phyloP scores from a whole-genome alignment of 1,284 basidiomycete genomes.

The Phylloporus sp. region DNA sequence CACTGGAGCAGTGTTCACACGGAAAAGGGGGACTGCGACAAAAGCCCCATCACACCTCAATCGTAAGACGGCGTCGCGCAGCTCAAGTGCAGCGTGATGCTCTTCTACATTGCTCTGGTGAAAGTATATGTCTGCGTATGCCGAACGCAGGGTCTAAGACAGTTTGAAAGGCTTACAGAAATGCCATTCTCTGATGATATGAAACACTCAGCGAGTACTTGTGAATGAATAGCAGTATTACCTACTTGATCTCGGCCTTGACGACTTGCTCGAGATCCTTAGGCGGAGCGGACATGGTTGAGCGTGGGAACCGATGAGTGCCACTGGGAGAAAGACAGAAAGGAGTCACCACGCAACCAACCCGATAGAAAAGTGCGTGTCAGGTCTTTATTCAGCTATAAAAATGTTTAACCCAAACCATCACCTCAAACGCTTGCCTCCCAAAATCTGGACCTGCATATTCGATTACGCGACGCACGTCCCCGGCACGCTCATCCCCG shows the following conservation, averaged over 20 bases:
- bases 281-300: conserved; percentile 39
- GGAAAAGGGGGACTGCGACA: conserved; percentile 75
- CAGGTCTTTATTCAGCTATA: too few species aligned
- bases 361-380: too few species aligned
- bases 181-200: conserved; percentile 70
- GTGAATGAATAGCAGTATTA: conserved; percentile 14
- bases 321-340: too few species aligned
- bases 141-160: neutral
- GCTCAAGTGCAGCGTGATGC: conserved; percentile 68
- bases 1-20: conserved; percentile 71
- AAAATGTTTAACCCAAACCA: too few species aligned
- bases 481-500: conserved; percentile 35
- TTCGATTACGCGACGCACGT: conserved; percentile 43
- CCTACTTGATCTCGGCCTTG: conserved; percentile 71
- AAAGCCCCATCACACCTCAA: conserved; percentile 77
- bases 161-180: conserved; percentile 59
- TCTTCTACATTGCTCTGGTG: conserved; percentile 70
- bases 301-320: too few species aligned
- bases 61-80: conserved; percentile 74
- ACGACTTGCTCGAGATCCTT: conserved; percentile 69
- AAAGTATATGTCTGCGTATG: conserved; percentile 75
- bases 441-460: conserved; percentile 47
- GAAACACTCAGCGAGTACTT: neutral
- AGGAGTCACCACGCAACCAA: too few species aligned
- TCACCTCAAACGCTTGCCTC: too few species aligned